Base-by-base conservation (phyloP, 352 stramenopile species). In the Phytophthora pseudosyringae region DNA sequence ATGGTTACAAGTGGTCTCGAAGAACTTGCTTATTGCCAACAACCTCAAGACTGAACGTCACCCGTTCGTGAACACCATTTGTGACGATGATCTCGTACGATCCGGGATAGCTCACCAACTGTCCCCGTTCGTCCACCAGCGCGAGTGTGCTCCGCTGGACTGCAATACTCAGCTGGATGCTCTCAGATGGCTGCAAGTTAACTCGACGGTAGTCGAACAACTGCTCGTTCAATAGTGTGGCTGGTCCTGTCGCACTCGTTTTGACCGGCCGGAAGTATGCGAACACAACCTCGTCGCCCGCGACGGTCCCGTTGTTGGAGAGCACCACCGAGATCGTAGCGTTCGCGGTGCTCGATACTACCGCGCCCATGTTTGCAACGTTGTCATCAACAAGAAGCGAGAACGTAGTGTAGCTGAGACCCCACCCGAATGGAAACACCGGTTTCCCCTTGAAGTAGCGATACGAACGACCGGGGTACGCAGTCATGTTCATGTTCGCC, bases 401-500 rank as follows among this genome's bases (percentile, higher is more conserved):
- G 45, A 97, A 97, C 28, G 55, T 90, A 3, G 93, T 97, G 78
- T 98, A 98, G 50, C 84, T 96, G 35, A 98, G 76, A 3, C 93
- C 93, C 60, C 81, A 93, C 7, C 93, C 93, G 61, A 98, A 98
- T 7, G 88, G 81, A 45, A 96, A 95, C 32, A 98, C 86, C 0
- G 89, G 83, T 5, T 90, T 69, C 46, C 93, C 90, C 54, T 89
- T 94, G 76, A 88, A 98, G 67, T 98, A 98, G 3, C 90, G 78
- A 64, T 98, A 97, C n/a, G 90, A 97, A 8, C 92, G 85, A 3
- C 93, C 93, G 5, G 91, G 91, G 52, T 88, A 90, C 53, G 78
- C 68, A 33, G 87, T 96, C 90, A 98, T 97, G 75, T 86, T 87
- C 87, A 97, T 97, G 60, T 88, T 94, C 69, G 83, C 91, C 81